Evolutionary conservation across 2,329 filamentous ascomycete species (phyloP), one percentile per base, ranked within the genome.

Genomic region (Fusarium albidum): DNA sequence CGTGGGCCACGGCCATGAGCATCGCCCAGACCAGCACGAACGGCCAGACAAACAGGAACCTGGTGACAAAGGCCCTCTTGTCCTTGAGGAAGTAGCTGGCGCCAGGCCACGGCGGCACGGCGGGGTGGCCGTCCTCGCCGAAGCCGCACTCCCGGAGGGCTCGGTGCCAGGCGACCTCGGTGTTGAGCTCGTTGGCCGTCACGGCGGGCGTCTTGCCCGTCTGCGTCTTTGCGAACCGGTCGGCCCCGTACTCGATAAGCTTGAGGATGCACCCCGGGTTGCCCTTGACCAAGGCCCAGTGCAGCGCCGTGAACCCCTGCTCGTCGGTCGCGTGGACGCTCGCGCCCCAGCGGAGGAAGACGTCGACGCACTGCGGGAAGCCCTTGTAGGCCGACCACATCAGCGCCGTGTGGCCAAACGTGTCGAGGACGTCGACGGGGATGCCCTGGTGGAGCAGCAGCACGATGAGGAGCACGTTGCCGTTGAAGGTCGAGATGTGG

Each of bases 321-420:
- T 97, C 92, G 68, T 99, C 95, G 26, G 83, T 86, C 28, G 91
- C 89, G 73, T 96, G 92, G 9, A 97, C 92, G 70, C 92, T 95
- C 31, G 95, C 95, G 46, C 95, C 96, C 92, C 95, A 99, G 64
- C 92, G 87, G 53, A 99, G 77, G 62, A 96, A 94, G 35, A 98
- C 74, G 70, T 98, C 95, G 40, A 98, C 94, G 66, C 92, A 96
- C 39, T 89, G 87, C 0, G 94, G 91, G 71, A 89, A 97, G 29
- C 96, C 95, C 75, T 99, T 99, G 79, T 99, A 99, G 13, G 94
- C 94, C 14, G 95, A 92, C 95, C 95, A 99, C 95, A 99, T 99
- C 56, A 99, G 81, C 55, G 89, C 89, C 1, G 95, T 98, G 74
- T 99, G 96, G 6, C 93, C 92, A 70, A 92, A 94, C 43, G 86